Evolutionary conservation across 768 basidiomycete species (phyloP).

Genomic region (Suillus bovinus): DNA sequence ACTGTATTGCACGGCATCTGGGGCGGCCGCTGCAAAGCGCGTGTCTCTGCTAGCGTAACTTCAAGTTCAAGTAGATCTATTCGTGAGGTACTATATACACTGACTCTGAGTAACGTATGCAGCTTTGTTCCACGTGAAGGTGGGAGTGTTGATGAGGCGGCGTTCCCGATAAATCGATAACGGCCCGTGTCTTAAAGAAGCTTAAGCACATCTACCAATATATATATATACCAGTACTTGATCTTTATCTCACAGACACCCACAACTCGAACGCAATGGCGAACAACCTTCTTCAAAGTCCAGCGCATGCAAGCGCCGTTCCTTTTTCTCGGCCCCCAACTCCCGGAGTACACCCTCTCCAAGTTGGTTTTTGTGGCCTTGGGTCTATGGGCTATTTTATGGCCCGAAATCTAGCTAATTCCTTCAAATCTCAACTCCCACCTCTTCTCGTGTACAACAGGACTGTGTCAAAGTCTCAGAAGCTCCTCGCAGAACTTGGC

Average conservation of each 20-base stretch:
- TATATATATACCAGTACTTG: neutral
- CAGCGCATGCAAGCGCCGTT: slow-evolving; percentile 22
- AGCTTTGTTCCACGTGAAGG: neutral
- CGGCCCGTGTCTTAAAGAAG: neutral
- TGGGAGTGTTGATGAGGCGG: neutral
- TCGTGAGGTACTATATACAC: no score
- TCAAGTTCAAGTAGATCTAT: no score
- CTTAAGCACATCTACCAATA: neutral
- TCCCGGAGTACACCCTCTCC: slow-evolving; percentile 39
- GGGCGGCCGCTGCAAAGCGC: no score
- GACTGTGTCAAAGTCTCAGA: slow-evolving; percentile 56
- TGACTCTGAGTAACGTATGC: no score
- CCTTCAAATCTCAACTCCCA: slow-evolving; percentile 41
- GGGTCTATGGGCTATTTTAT: slow-evolving; percentile 76
- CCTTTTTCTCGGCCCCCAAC: slow-evolving; percentile 65
- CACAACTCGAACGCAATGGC: slow-evolving; percentile 9
- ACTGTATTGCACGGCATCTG: no score
- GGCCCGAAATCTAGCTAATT: slow-evolving; percentile 75
- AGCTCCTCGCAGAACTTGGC: slow-evolving; percentile 57
- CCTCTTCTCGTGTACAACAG: slow-evolving; percentile 81
- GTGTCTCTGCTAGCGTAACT: no score
- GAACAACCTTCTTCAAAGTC: slow-evolving; percentile 6
- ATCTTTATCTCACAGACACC: neutral
- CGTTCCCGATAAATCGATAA: neutral
- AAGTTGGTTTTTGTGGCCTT: slow-evolving; percentile 48